Base-by-base conservation (phyloP, 176 grass and related monocot genomes). In the Paspalum notatum region DNA sequence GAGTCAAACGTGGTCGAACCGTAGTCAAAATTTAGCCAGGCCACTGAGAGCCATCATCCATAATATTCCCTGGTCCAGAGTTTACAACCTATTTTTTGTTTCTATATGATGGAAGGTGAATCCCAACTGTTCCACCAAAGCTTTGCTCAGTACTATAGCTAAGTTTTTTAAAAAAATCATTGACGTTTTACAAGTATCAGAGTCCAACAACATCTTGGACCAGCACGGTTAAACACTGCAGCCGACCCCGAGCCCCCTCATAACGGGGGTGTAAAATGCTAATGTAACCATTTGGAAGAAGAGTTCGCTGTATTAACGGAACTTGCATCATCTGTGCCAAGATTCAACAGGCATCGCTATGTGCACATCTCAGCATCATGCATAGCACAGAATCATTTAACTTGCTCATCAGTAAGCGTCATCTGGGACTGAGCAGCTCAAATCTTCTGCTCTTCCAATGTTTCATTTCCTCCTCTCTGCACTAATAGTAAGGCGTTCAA, bases 401-500 rank as follows among this genome's bases (percentile, higher is more conserved):
- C 51, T 68, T 84, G 77, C 75, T 81, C 59, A 74, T 39, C 71
- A 77, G 64, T 71, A 72, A 82, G 55, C 77, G 77, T 89, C 80
- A 22, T 72, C 65, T 66, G 81, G 55, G 82, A 53, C 77, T 50
- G 38, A 88, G 78, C 62, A 60, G 65, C 44, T 83, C 72, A 18
- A 8, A 76, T 58, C 48, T 32, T 81, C 66, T 52, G 67, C 82
- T 76, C 82, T 66, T 77, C 27, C 13, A 32, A 61, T 45, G 50
- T 46, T 80, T 87, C 57, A 96, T 88, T 87, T 96, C 83, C 86
- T 92, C 85, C 85, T 90, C 58, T 91, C 89, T 9, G 85, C 85
- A 20, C 89, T 91, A 72, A 96, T 93, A 74, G 93, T 86, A 72
- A 96, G 93, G 61, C 88, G 82, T 70, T 93, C 93, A 42, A 96